These are phyloP conservation scores for Peronosclerospora sorghi DNA, from an alignment of 352 stramenopile genomes.

Conservation along the genomic window DNA sequence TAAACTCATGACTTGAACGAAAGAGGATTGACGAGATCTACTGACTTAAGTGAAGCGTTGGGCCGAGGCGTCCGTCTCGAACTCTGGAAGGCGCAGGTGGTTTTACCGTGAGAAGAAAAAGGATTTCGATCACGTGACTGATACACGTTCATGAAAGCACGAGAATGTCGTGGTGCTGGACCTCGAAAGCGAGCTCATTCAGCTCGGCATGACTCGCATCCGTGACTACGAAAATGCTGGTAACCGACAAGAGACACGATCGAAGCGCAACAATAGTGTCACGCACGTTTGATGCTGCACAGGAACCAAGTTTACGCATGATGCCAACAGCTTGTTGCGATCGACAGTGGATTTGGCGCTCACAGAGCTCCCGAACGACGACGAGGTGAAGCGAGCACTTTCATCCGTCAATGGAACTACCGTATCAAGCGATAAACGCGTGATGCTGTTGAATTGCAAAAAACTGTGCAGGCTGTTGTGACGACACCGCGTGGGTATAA, in stretches of 20 bases:
- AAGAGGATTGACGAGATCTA: conserved; percentile 2
- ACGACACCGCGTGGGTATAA: conserved; percentile 69
- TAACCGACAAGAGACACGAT: background rate
- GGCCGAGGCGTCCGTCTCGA: conserved; percentile 71
- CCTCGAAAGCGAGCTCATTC: conserved; percentile 75
- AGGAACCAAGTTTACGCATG: conserved; percentile 59
- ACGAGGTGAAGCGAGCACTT: conserved; percentile 31
- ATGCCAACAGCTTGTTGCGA: conserved; percentile 60
- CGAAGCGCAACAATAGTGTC: background rate
- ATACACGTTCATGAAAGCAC: conserved; percentile 29
- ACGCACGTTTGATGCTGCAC: background rate
- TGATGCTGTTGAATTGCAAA: background rate
- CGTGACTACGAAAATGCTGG: conserved; percentile 64
- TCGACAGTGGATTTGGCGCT: conserved; percentile 59
- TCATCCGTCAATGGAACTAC: background rate
- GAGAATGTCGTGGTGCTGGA: conserved; percentile 81
- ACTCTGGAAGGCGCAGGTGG: conserved; percentile 78
- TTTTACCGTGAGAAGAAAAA: background rate
- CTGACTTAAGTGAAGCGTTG: conserved; percentile 44
- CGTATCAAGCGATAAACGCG: too few species aligned
- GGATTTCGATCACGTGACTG: background rate
- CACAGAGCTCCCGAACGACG: conserved; percentile 71
- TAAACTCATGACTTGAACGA: too few species aligned
- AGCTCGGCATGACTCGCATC: conserved; percentile 72
- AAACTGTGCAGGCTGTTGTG: conserved; percentile 42